These are phyloP conservation scores for Carex cristatella DNA, from an alignment of 176 grass and related monocot species.

Conservation along the genomic window DNA sequence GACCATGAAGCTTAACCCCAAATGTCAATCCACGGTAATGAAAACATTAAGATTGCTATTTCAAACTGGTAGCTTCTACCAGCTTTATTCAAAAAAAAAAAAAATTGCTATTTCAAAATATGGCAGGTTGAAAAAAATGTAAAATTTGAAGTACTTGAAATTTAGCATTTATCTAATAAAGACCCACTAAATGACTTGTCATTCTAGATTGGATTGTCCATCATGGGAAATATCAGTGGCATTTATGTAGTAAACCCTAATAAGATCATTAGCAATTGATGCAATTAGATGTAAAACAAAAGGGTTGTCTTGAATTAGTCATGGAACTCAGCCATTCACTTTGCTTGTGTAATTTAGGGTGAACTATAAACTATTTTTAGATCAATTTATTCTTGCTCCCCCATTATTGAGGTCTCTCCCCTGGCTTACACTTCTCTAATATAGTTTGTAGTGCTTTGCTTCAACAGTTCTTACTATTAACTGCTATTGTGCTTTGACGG, in stretches of 20 bases:
- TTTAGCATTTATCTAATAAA: constrained; percentile 6
- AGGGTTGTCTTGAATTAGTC: constrained; percentile 11
- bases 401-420: neutral
- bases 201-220: neutral
- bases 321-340: neutral
- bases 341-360: constrained; percentile 22
- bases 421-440: neutral
- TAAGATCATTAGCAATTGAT: neutral
- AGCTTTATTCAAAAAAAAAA: too few species aligned
- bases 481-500: neutral
- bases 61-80: neutral
- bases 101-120: neutral
- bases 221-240: neutral
- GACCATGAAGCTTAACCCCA: neutral
- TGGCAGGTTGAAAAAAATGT: neutral
- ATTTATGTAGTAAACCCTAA: neutral
- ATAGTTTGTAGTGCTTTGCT: neutral
- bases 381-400: neutral
- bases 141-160: neutral
- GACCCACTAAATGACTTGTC: neutral
- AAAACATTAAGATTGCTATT: neutral
- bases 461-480: neutral
- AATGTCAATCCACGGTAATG: neutral
- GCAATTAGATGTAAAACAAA: constrained; percentile 2
- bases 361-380: constrained; percentile 15